Evolutionary conservation across 2,329 filamentous ascomycete species (phyloP).

Genomic region (Torrubiella hemipterigena): DNA sequence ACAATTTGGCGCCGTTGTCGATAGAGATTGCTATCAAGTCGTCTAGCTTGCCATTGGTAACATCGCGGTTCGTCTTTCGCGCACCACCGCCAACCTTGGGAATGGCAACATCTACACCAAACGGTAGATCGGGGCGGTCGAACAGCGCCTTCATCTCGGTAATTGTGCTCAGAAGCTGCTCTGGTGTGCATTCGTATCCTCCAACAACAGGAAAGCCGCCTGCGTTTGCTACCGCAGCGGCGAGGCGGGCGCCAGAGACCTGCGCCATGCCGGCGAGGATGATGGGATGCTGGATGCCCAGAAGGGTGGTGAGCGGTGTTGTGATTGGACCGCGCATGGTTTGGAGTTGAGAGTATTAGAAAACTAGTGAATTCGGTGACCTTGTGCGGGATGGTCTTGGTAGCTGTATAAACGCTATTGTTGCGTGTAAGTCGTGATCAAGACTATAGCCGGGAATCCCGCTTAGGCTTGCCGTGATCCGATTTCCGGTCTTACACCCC

Average conservation of each 20-base stretch:
- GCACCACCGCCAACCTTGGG: constrained; percentile 77
- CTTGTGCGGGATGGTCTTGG: no score
- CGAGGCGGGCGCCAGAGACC: constrained; percentile 65
- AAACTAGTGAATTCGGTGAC: no score
- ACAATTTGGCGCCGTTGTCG: constrained; percentile 67
- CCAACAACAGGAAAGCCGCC: constrained; percentile 72
- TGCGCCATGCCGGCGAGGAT: constrained; percentile 93
- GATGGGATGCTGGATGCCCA: constrained; percentile 79
- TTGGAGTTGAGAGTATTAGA: no score
- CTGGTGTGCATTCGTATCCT: constrained; percentile 59
- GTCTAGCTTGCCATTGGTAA: constrained; percentile 78
- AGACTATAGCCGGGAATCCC: no score
- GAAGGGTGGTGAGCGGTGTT: constrained; percentile 66
- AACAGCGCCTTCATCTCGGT: constrained; percentile 73
- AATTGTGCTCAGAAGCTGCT: constrained; percentile 67
- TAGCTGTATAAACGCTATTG: no score
- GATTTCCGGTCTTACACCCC: no score
- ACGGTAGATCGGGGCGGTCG: constrained; percentile 55
- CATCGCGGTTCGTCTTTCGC: constrained; percentile 88
- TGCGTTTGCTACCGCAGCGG: constrained; percentile 79
- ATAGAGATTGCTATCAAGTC: constrained; percentile 81
- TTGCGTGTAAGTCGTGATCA: no score
- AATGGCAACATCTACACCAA: constrained; percentile 83
- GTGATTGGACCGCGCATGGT: constrained; percentile 46
- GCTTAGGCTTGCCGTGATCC: no score